phyloP scores from a whole-genome alignment of 2,329 filamentous ascomycete genomes.

The Diplodia mutila region DNA sequence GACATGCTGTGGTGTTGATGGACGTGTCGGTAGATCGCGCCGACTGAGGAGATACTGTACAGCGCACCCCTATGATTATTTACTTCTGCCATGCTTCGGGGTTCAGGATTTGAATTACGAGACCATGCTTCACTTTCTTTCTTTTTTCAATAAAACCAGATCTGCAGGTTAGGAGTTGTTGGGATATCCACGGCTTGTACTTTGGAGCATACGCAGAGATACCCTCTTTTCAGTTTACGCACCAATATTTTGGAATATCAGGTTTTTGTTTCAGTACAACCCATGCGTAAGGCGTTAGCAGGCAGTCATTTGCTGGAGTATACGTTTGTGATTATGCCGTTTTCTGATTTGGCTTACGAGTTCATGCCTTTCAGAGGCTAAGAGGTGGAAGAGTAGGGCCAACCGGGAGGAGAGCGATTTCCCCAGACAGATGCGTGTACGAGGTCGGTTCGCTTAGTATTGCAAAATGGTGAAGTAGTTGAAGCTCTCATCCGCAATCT shows the following conservation, averaged over 20 bases:
- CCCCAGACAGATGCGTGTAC: too few relatives aligned
- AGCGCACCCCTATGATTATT: neutral
- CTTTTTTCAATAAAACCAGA: neutral
- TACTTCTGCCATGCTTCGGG: neutral
- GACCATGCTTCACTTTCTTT: neutral
- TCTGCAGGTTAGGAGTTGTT: neutral
- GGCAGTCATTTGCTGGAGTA: neutral
- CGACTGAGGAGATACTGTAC: too few relatives aligned
- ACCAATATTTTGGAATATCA: neutral
- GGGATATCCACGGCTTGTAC: neutral
- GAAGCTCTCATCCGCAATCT: too few relatives aligned
- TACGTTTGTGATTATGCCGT: neutral
- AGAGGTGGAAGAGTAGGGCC: neutral
- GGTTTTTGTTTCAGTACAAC: neutral
- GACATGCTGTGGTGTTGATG: too few relatives aligned
- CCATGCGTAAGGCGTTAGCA: neutral
- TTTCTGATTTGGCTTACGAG: neutral
- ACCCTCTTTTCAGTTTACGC: slow-evolving; percentile 4
- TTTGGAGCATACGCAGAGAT: slow-evolving; percentile 1
- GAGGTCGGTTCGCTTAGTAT: too few relatives aligned
- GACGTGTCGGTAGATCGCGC: too few relatives aligned
- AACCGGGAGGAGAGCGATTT: too few relatives aligned
- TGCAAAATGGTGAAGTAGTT: too few relatives aligned
- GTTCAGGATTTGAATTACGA: neutral
- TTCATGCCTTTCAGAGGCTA: neutral